These are phyloP conservation scores for Fusarium pseudocircinatum DNA, from an alignment of 2,329 filamentous ascomycete genomes.

Conservation along the genomic window DNA sequence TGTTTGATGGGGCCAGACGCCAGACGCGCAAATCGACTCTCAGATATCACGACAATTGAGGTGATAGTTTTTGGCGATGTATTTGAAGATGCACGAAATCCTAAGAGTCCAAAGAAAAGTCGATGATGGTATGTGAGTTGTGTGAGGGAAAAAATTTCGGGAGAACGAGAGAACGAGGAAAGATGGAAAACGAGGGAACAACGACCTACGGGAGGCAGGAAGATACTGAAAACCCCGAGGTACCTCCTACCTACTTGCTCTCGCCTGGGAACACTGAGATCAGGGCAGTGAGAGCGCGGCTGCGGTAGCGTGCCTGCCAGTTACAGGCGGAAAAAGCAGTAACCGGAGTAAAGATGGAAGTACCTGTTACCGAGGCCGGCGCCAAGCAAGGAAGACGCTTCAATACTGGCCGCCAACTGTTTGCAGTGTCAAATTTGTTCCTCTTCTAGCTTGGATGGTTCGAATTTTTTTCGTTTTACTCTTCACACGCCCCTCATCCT, in stretches of 20 bases:
- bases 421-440: slow-evolving; percentile 39
- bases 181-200: slow-evolving; percentile 40
- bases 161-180: slow-evolving; percentile 33
- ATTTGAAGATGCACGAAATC: slow-evolving; percentile 7
- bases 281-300: slow-evolving; percentile 27
- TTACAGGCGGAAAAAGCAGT: slow-evolving; percentile 35
- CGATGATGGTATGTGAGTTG: slow-evolving; percentile 35
- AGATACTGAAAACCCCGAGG: slow-evolving; percentile 23
- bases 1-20: slow-evolving; percentile 44
- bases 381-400: slow-evolving; percentile 38
- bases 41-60: slow-evolving; percentile 31
- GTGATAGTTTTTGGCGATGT: slow-evolving; percentile 7
- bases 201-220: slow-evolving; percentile 25
- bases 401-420: slow-evolving; percentile 39
- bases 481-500: slow-evolving; percentile 13
- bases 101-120: slow-evolving; percentile 24
- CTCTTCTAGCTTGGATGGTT: slow-evolving; percentile 25
- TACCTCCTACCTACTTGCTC: slow-evolving; percentile 30
- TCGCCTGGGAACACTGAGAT: slow-evolving; percentile 17
- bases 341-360: slow-evolving; percentile 39
- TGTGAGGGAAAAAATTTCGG: slow-evolving; percentile 34
- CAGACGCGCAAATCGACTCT: slow-evolving; percentile 41
- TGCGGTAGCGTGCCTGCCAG: slow-evolving; percentile 27
- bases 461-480: slow-evolving; percentile 34
- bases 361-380: slow-evolving; percentile 39